Percentiles rank a stretch among this genome's conserved stretches.
Evolutionary conservation across 495 filamentous ascomycete genomes (phyloP).

Genomic region (Penicillium cosmopolitanum): DNA sequence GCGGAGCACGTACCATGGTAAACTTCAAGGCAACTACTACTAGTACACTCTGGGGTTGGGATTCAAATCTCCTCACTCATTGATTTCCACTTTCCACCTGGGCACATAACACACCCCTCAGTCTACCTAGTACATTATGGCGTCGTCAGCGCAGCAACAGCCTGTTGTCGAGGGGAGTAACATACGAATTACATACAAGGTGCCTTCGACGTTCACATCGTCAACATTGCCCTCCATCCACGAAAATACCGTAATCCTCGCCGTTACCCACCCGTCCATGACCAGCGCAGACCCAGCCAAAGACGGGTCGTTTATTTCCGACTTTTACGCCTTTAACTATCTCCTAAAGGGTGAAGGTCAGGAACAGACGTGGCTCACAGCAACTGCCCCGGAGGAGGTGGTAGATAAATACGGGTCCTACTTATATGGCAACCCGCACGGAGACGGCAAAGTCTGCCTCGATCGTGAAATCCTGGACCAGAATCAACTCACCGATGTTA

Average conservation of each 20-base stretch:
- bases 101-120: background rate
- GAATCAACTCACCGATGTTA: background rate
- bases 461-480: background rate
- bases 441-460: background rate
- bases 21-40: too few species aligned
- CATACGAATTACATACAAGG: background rate
- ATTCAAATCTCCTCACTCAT: background rate
- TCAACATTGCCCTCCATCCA: background rate
- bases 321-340: conserved; percentile 8
- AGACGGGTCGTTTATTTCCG: background rate
- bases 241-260: background rate
- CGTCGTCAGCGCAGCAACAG: background rate
- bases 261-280: background rate
- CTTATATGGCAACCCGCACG: background rate
- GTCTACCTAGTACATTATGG: background rate
- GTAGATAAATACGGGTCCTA: conserved; percentile 6
- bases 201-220: background rate
- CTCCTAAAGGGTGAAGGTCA: conserved; percentile 1
- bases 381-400: background rate
- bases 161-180: background rate
- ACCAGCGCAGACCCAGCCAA: background rate
- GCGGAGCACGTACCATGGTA: too few species aligned
- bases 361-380: conserved; percentile 7
- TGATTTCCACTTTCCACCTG: background rate
- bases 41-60: background rate